Base-by-base conservation (phyloP, 257 asterid species). In the Solanum stenotomum region DNA sequence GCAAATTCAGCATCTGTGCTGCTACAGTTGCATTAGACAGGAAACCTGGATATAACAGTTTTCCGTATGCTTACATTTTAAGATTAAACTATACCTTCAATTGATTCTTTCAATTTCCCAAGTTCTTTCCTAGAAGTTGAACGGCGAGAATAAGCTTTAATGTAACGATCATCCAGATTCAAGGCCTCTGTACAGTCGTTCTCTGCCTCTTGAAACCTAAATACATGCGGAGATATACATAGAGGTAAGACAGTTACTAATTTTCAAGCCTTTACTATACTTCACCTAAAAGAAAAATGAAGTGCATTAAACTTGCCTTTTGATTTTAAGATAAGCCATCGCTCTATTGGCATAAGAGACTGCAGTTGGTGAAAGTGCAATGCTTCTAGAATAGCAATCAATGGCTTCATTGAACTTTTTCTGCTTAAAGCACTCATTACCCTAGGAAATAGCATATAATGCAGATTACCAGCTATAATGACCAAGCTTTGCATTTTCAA, bases 301-400 rank as follows among this genome's bases (percentile, higher is more conserved):
- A 88, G 70, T 23, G 75, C 63, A 46, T 31, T 35, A 87, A 84
- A 83, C 90, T 77, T 93, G 91, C 99, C 98, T 96, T 92, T 90
- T 94, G 87, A 95, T 87, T 92, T 94, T 97, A 88, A 97, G 90
- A 88, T 93, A 97, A 79, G 99, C 98, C 99, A 97, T 97, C 82
- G 98, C 99, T 91, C 99, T 92, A 89, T 97, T 96, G 67, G 98
- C 99, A 91, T 94, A 94, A 88, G 98, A 95, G 79, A 96, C 98
- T 52, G 98, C 99, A 89, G 99, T 94, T 82, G 99, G 99, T 33
- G 95, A 94, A 84, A 97, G 92, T 37, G 98, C 99, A 85, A 97
- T 97, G 95, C 99, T 96, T 89, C 99, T 93, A 85, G 99, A 96
- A 92, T 96, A 97, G 91, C 99, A 96, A 85, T 96, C 98, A 92